phyloP scores from a whole-genome alignment of 106 monocot species.

The Dioscorea dumetorum region DNA sequence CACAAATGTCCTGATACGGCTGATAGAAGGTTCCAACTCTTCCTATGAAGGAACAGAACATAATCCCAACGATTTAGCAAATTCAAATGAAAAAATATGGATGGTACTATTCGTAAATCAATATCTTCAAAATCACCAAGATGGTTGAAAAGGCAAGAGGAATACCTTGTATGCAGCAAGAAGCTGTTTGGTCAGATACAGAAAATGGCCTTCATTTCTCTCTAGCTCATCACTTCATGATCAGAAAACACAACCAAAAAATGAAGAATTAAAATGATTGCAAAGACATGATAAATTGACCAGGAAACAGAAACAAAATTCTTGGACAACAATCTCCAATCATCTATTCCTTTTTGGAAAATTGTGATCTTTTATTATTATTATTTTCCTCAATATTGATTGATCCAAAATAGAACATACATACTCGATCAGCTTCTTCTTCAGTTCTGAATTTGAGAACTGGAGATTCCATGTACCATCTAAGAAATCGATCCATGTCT shows the following conservation, averaged over 20 bases:
- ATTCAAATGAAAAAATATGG: neutral
- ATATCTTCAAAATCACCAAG: neutral
- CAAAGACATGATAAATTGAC: too few species aligned
- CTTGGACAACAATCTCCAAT: too few species aligned
- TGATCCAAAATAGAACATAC: neutral
- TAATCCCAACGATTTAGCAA: neutral
- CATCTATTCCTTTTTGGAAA: too few species aligned
- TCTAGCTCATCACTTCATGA: slow-evolving; percentile 71
- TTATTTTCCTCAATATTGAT: too few species aligned
- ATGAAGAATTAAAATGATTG: too few species aligned
- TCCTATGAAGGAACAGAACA: slow-evolving; percentile 32
- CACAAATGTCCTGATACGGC: slow-evolving; percentile 56
- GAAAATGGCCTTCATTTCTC: slow-evolving; percentile 45
- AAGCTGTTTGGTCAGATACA: slow-evolving; percentile 55
- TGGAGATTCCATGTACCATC: slow-evolving; percentile 94
- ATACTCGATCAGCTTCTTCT: slow-evolving; percentile 68
- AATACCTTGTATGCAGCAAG: slow-evolving; percentile 70
- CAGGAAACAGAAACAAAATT: too few species aligned
- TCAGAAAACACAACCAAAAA: too few species aligned
- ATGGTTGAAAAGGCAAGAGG: slow-evolving; percentile 2
- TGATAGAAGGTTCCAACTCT: slow-evolving; percentile 48
- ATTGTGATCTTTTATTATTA: too few species aligned
- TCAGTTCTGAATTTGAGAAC: slow-evolving; percentile 43
- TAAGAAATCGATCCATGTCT: slow-evolving; percentile 89
- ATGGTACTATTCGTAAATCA: neutral